A percentile compares a stretch with the other conserved stretches of the same genome.
Evolutionary conservation across 768 basidiomycete genomes (phyloP).

Genomic region (Leccinum subgranulosum): DNA sequence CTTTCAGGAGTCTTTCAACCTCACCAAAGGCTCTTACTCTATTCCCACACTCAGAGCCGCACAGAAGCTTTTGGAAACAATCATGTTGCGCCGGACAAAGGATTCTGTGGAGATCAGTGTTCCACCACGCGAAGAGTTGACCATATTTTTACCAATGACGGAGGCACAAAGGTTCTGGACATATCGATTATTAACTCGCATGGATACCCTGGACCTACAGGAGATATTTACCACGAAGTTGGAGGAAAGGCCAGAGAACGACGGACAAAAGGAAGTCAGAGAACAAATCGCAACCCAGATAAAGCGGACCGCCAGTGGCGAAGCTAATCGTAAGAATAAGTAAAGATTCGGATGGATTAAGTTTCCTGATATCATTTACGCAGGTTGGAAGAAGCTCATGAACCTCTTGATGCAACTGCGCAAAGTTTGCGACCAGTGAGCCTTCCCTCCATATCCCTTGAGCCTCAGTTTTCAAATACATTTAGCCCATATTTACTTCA

Average conservation of each 20-base stretch:
- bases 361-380: not conserved
- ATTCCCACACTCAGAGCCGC: conserved; percentile 46
- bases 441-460: not conserved
- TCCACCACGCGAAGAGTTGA: conserved; percentile 56
- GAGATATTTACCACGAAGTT: conserved; percentile 42
- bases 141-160: conserved; percentile 54
- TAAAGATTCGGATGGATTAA: not conserved
- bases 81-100: conserved; percentile 66
- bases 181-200: conserved; percentile 48
- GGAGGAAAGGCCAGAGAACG: conserved; percentile 29
- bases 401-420: conserved; percentile 72
- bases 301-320: conserved; percentile 27
- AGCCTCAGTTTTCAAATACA: conserved; percentile 1
- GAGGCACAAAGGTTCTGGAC: conserved; percentile 66
- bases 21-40: conserved; percentile 50
- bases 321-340: conserved; percentile 28
- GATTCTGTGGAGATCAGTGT: conserved; percentile 45
- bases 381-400: conserved; percentile 57
- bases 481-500: conserved; percentile 51
- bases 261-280: conserved; percentile 40
- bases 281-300: conserved; percentile 38
- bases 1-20: conserved; percentile 53
- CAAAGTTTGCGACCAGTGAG: conserved; percentile 68
- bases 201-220: conserved; percentile 47
- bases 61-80: conserved; percentile 43